phyloP scores from a whole-genome alignment of 139 green algal species.

The Chlorella sp. region DNA sequence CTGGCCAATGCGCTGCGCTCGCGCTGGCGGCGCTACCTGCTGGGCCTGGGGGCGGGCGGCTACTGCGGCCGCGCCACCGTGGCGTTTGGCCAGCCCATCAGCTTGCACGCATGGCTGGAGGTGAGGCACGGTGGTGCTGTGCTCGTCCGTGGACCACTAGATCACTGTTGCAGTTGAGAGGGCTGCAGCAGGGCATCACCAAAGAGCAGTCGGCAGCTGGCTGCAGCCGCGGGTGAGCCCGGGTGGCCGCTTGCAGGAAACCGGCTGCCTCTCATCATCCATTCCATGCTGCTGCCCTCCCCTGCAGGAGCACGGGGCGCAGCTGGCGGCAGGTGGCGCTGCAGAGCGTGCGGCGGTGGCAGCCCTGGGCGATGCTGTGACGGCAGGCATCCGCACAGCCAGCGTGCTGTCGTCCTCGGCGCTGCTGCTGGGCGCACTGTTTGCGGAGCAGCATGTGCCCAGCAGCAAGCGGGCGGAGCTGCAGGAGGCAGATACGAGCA shows the following conservation, averaged over 20 bases:
- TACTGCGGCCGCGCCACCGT: constrained; percentile 38
- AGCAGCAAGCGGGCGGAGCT: background rate
- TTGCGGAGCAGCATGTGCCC: background rate
- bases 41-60: constrained; percentile 32
- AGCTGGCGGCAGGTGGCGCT: background rate
- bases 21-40: background rate
- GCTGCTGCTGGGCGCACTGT: constrained; percentile 27
- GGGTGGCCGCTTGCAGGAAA: no score
- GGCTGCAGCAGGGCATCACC: background rate
- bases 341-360: constrained; percentile 15
- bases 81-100: constrained; percentile 44
- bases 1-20: constrained; percentile 12
- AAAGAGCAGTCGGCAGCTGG: no score
- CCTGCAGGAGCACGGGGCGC: background rate
- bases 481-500: background rate
- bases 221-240: background rate
- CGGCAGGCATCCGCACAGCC: constrained; percentile 15
- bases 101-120: constrained; percentile 34
- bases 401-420: constrained; percentile 39
- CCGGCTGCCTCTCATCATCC: no score
- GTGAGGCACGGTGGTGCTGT: no score
- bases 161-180: no score
- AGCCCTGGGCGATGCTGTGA: constrained; percentile 37
- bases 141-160: no score
- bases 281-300: background rate